phyloP scores from a whole-genome alignment of 306 rosid genomes.

The Lagenaria siceraria region DNA sequence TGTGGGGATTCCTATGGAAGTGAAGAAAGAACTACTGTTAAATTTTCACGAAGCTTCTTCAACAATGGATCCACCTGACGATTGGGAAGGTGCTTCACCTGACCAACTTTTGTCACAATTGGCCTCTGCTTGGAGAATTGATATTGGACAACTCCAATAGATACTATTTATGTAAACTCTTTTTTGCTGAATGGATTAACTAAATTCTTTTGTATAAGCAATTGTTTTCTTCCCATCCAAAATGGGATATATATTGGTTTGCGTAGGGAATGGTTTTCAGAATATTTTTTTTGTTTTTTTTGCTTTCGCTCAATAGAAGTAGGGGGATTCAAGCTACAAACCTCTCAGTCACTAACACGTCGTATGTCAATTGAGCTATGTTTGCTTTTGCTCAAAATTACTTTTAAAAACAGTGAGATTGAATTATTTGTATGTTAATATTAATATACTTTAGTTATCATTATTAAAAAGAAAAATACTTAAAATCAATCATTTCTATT shows the following conservation, averaged over 20 bases:
- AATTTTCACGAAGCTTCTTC: conserved; percentile 75
- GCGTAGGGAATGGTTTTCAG: not conserved
- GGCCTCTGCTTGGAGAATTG: conserved; percentile 86
- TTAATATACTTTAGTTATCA: too few relatives aligned
- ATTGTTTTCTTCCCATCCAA: not conserved
- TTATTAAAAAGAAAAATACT: too few relatives aligned
- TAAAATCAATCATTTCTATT: too few relatives aligned
- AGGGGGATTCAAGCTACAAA: too few relatives aligned
- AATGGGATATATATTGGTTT: not conserved
- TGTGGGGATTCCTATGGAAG: conserved; percentile 64
- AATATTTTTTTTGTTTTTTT: not conserved
- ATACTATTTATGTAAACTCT: not conserved
- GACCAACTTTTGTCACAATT: conserved; percentile 74
- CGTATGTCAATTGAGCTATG: too few relatives aligned
- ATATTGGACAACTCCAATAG: conserved; percentile 60
- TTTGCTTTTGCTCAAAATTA: too few relatives aligned
- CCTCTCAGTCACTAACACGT: too few relatives aligned
- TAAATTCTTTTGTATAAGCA: conserved; percentile 1
- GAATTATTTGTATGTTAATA: too few relatives aligned
- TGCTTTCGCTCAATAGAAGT: too few relatives aligned
- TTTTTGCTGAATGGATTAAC: not conserved
- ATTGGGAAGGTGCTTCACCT: conserved; percentile 80
- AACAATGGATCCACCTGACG: conserved; percentile 57
- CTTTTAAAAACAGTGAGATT: too few relatives aligned
- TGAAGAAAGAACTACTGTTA: conserved; percentile 63